Evolutionary conservation across 2,329 filamentous ascomycete species (phyloP).

Genomic region (Cadophora sp.): DNA sequence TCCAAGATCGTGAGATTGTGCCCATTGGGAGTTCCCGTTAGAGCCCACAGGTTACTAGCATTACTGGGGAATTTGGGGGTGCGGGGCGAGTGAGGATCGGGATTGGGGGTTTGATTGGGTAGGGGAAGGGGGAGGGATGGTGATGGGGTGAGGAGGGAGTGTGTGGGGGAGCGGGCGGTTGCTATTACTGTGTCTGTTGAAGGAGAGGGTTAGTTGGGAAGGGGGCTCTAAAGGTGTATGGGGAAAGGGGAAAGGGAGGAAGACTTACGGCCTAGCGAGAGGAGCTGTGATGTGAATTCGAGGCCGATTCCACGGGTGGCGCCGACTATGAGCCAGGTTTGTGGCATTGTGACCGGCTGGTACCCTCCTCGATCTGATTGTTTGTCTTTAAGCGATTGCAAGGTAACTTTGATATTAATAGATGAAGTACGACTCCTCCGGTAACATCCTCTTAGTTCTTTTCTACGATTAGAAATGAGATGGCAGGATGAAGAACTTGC

Average conservation of each 20-base stretch:
- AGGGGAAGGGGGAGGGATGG: background rate
- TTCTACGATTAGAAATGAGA: too few relatives aligned
- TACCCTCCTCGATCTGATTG: background rate
- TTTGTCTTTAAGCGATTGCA: too few relatives aligned
- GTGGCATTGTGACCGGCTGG: background rate
- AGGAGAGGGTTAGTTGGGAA: background rate
- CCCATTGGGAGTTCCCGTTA: conserved; percentile 50
- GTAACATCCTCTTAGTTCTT: too few relatives aligned
- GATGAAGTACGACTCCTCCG: too few relatives aligned
- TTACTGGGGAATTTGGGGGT: conserved; percentile 16
- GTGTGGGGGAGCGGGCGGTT: conserved; percentile 50
- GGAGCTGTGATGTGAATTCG: conserved; percentile 48
- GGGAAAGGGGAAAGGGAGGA: background rate
- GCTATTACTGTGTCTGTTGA: conserved; percentile 50
- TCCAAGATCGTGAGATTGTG: conserved; percentile 40
- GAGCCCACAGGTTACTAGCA: conserved; percentile 48
- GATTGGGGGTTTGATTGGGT: background rate
- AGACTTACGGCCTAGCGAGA: conserved; percentile 44
- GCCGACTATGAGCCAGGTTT: conserved; percentile 54
- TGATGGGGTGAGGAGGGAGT: conserved; percentile 33
- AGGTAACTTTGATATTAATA: too few relatives aligned
- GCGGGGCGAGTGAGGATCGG: too few relatives aligned
- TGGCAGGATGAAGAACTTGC: too few relatives aligned
- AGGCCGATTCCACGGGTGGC: conserved; percentile 55
- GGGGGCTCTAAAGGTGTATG: too few relatives aligned